phyloP scores from a whole-genome alignment of 2,329 filamentous ascomycete genomes.

The Bipolaris gigantea region DNA sequence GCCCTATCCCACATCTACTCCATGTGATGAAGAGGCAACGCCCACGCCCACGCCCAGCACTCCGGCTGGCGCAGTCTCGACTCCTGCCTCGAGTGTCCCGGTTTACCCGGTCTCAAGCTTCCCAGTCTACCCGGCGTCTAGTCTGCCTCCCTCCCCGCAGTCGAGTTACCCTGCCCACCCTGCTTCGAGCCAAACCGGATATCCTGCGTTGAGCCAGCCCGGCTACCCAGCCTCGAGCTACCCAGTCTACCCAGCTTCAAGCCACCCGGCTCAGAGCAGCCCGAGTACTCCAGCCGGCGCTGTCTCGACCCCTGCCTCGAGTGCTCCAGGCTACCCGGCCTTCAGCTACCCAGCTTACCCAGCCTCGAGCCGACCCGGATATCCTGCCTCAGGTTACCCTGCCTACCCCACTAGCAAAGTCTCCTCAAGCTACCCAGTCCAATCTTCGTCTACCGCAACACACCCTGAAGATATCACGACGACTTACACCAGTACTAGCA shows the following conservation, averaged over 20 bases:
- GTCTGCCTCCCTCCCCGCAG: neutral
- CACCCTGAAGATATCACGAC: slow-evolving; percentile 25
- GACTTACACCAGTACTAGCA: slow-evolving; percentile 31
- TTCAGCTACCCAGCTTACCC: neutral
- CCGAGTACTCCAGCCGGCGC: too few species aligned
- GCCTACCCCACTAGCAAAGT: slow-evolving; percentile 9
- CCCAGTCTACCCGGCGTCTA: slow-evolving; percentile 11
- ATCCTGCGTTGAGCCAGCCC: neutral
- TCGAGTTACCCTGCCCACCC: neutral
- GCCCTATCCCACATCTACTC: neutral
- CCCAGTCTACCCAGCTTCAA: neutral
- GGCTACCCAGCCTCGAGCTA: slow-evolving; percentile 12
- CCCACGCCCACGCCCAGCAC: neutral
- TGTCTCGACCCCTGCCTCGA: neutral
- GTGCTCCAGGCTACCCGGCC: neutral
- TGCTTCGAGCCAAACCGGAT: slow-evolving; percentile 1
- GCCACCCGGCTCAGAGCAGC: neutral
- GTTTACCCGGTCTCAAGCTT: neutral
- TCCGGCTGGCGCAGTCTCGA: neutral
- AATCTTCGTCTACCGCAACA: slow-evolving; percentile 15
- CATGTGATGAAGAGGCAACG: neutral
- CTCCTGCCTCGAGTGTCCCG: neutral
- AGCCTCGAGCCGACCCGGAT: slow-evolving; percentile 17
- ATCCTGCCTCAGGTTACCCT: neutral
- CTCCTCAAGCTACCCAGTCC: slow-evolving; percentile 1